phyloP scores from a whole-genome alignment of 2,329 filamentous ascomycete genomes.

The Ambrosiella beaveri region DNA sequence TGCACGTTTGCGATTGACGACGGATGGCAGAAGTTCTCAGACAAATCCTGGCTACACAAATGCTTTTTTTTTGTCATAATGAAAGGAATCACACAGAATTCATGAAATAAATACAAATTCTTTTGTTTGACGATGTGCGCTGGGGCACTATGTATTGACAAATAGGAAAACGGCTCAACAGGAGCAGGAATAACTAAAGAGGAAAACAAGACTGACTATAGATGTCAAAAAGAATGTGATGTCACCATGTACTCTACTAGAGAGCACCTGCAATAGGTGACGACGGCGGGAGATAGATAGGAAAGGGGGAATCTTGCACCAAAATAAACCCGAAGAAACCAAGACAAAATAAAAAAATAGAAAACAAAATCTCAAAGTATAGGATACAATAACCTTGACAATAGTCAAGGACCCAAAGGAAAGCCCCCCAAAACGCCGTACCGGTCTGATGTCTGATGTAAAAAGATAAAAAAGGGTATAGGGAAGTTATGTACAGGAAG shows the following conservation, averaged over 20 bases:
- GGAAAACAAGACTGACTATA: not conserved
- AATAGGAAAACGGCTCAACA: not conserved
- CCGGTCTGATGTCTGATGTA: conserved; percentile 4
- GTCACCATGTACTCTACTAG: not conserved
- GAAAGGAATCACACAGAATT: not conserved
- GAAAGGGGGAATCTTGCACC: not conserved
- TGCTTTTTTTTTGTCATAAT: not conserved
- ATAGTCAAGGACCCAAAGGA: not conserved
- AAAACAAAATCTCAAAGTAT: not conserved
- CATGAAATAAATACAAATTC: not conserved
- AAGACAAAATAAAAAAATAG: conserved; percentile 3
- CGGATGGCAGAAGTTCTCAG: not conserved
- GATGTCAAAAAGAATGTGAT: not conserved
- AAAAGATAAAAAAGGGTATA: conserved; percentile 4
- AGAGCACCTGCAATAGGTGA: not conserved
- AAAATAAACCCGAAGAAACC: not conserved
- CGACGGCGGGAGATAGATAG: not conserved
- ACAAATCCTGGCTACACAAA: not conserved
- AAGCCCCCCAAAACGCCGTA: conserved; percentile 1
- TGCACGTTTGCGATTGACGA: not conserved
- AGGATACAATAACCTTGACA: not conserved
- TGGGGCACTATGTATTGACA: not conserved
- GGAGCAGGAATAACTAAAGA: not conserved
- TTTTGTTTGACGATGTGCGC: not conserved
- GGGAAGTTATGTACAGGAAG: conserved; percentile 4